Evolutionary conservation across 768 basidiomycete genomes (phyloP).

Genomic region (Lyophyllum decastes): DNA sequence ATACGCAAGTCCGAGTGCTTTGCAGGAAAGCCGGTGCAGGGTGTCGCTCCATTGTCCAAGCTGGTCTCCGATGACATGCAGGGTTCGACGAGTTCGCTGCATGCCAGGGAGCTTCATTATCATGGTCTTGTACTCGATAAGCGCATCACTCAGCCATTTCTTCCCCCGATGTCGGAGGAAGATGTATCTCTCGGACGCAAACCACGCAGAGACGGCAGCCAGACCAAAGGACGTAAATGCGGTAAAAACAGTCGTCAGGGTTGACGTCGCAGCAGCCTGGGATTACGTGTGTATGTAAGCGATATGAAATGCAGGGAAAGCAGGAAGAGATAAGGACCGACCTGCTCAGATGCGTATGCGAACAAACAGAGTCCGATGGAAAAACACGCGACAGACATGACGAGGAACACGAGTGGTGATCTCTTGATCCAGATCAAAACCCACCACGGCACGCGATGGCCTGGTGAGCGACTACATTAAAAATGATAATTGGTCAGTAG

Average conservation of each 20-base stretch:
- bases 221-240: conserved; percentile 73
- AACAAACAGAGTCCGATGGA: conserved; percentile 78
- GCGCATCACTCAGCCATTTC: conserved; percentile 69
- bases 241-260: conserved; percentile 76
- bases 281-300: conserved; percentile 1
- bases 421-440: conserved; percentile 87
- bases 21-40: conserved; percentile 24
- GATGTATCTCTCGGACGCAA: conserved; percentile 68
- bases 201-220: conserved; percentile 72
- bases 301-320: background rate
- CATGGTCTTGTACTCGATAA: conserved; percentile 44
- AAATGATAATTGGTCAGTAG: conserved; percentile 8
- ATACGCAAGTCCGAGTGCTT: conserved; percentile 22
- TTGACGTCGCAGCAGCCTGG: conserved; percentile 62
- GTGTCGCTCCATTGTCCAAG: conserved; percentile 16
- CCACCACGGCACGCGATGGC: conserved; percentile 81
- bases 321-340: conserved; percentile 25
- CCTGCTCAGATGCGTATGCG: conserved; percentile 73
- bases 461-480: conserved; percentile 62
- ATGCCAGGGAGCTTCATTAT: conserved; percentile 34
- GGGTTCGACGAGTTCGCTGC: conserved; percentile 12
- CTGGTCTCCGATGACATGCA: conserved; percentile 16
- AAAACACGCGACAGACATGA: conserved; percentile 82
- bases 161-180: conserved; percentile 63
- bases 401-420: conserved; percentile 80